Conservation (phyloP, 768 basidiomycete genomes). For the Agaricus sinodeliciosus region DNA sequence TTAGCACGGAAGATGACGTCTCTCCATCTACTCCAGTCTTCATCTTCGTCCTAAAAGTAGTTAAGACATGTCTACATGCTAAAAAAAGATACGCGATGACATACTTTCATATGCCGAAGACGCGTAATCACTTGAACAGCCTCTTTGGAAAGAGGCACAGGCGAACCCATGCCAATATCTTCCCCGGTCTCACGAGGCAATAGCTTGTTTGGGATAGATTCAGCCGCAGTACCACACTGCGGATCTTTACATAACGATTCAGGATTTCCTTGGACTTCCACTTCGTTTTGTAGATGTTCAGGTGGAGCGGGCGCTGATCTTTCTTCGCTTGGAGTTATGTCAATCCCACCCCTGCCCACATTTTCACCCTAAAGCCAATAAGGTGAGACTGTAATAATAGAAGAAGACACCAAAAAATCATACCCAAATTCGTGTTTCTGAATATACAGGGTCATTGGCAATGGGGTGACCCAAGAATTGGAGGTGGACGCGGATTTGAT, state of each 20-base stretch:
- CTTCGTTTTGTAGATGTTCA: constrained; percentile 34
- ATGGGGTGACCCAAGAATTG: constrained; percentile 93
- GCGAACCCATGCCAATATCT: constrained; percentile 85
- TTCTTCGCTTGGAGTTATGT: constrained; percentile 60
- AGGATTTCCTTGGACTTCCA: constrained; percentile 36
- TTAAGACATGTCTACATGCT: neutral
- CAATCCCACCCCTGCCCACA: constrained; percentile 76
- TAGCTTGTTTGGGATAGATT: constrained; percentile 28
- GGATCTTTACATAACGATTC: constrained; percentile 31
- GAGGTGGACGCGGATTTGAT: constrained; percentile 95
- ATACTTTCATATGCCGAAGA: constrained; percentile 77
- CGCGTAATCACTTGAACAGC: constrained; percentile 74
- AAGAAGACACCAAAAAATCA: constrained; percentile 7
- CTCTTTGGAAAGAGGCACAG: constrained; percentile 69
- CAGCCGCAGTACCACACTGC: constrained; percentile 5
- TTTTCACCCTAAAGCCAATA: constrained; percentile 47
- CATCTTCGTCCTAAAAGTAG: constrained; percentile 67
- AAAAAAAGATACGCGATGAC: constrained; percentile 11
- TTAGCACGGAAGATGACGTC: constrained; percentile 80
- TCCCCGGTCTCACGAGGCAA: constrained; percentile 82
- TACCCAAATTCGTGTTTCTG: constrained; percentile 73
- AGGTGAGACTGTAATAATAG: neutral
- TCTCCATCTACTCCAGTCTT: constrained; percentile 86
- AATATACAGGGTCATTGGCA: constrained; percentile 93
- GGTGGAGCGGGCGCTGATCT: constrained; percentile 59